phyloP scores from a whole-genome alignment of 306 rosid genomes.

The Abrus pulchellus region DNA sequence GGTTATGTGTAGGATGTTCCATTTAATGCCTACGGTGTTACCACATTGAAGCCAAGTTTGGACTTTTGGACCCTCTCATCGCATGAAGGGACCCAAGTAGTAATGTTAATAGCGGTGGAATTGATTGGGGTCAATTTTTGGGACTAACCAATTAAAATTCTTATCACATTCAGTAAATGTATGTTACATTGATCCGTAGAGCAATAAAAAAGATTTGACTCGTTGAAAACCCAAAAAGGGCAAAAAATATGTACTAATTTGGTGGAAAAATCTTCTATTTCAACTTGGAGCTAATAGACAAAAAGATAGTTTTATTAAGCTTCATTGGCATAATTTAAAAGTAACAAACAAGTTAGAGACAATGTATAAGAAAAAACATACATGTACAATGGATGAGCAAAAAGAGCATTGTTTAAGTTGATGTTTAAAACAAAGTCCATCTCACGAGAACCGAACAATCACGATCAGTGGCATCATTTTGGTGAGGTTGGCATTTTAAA shows the following conservation, averaged over 20 bases:
- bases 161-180: conserved; percentile 16
- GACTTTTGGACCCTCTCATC: conserved; percentile 20
- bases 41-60: conserved; percentile 5
- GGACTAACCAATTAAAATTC: not conserved
- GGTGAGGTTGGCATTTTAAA: conserved; percentile 49
- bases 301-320: not conserved
- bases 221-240: not conserved
- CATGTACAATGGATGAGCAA: conserved; percentile 6
- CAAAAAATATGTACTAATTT: not conserved
- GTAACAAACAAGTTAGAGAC: not conserved
- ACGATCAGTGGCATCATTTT: conserved; percentile 33
- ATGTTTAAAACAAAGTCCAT: conserved; percentile 38
- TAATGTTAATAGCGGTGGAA: not conserved
- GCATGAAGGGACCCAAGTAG: not conserved
- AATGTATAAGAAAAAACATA: not conserved
- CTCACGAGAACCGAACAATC: conserved; percentile 41
- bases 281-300: not conserved
- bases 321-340: not conserved
- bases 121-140: conserved; percentile 21
- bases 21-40: conserved; percentile 14
- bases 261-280: not conserved
- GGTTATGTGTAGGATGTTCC: conserved; percentile 26
- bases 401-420: not conserved
- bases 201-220: not conserved
- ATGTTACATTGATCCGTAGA: not conserved